Conservation (phyloP, 1,284 basidiomycete species). For the Naganishia cerealis region DNA sequence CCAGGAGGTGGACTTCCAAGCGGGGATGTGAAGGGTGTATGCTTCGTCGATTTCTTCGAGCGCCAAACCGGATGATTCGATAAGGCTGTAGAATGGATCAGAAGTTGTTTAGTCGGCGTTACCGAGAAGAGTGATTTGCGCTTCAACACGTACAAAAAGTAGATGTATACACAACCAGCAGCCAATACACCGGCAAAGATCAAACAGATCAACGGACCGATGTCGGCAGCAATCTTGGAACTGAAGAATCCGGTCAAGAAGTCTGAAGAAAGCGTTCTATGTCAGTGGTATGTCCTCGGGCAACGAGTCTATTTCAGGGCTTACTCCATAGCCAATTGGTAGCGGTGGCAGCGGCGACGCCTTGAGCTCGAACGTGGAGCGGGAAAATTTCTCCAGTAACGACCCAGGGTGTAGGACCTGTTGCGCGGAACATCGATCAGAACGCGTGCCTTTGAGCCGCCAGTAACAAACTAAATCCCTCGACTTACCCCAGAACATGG, state of each 20-base stretch:
- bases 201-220: slow-evolving; percentile 65
- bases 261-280: slow-evolving; percentile 61
- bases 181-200: slow-evolving; percentile 63
- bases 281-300: neutral
- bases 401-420: slow-evolving; percentile 60
- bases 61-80: no score
- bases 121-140: neutral
- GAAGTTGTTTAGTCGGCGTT: no score
- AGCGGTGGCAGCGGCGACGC: slow-evolving; percentile 69
- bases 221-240: slow-evolving; percentile 65
- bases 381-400: slow-evolving; percentile 67
- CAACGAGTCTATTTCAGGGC: no score
- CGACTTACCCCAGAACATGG: slow-evolving; percentile 68
- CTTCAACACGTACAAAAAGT: slow-evolving; percentile 39
- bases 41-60: slow-evolving; percentile 77
- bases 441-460: no score
- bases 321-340: slow-evolving; percentile 55
- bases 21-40: slow-evolving; percentile 65
- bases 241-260: slow-evolving; percentile 72
- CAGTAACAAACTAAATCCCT: no score
- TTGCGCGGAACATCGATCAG: neutral
- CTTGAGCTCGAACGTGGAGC: slow-evolving; percentile 71
- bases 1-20: slow-evolving; percentile 67
- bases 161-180: slow-evolving; percentile 67
- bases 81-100: no score